A percentile compares a stretch with the other conserved stretches of the same genome.
Evolutionary conservation across 495 filamentous ascomycete species (phyloP).

Genomic region (Daldinia childiae): DNA sequence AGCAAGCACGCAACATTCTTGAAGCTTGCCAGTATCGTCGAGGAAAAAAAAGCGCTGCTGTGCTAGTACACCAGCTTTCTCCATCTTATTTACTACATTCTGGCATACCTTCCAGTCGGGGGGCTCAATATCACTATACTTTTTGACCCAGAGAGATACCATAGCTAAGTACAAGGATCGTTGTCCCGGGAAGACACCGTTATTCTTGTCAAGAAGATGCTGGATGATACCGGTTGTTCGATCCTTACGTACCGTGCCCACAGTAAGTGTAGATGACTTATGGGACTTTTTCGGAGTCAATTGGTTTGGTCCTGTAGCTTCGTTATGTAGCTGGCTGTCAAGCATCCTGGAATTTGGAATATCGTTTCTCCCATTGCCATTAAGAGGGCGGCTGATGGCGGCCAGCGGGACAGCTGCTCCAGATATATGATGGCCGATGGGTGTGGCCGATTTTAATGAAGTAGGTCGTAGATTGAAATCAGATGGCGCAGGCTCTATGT

Average conservation of each 20-base stretch:
- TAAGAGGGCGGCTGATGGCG: not conserved
- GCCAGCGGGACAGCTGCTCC: not conserved
- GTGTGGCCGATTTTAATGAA: not conserved
- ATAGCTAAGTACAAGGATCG: conserved; percentile 78
- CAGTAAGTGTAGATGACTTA: conserved; percentile 12
- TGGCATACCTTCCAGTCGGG: conserved; percentile 52
- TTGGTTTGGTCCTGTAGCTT: not conserved
- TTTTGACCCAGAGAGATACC: conserved; percentile 66
- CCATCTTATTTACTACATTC: conserved; percentile 67
- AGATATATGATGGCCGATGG: not conserved
- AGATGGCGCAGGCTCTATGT: not conserved
- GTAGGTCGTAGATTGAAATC: conserved; percentile 4
- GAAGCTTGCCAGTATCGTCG: conserved; percentile 39
- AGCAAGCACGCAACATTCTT: conserved; percentile 41
- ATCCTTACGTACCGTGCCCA: conserved; percentile 43
- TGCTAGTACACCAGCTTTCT: conserved; percentile 66
- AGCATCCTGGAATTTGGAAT: not conserved
- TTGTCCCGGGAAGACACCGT: conserved; percentile 79
- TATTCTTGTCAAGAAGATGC: conserved; percentile 72
- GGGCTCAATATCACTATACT: conserved; percentile 59
- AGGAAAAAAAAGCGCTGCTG: conserved; percentile 71
- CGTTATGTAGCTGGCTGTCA: not conserved
- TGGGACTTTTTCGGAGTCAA: conserved; percentile 11
- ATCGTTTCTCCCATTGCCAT: not conserved
- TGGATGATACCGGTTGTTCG: conserved; percentile 68